Conservation (phyloP, 805 yeast genomes). For the Wilhelminamyces savonicus region DNA sequence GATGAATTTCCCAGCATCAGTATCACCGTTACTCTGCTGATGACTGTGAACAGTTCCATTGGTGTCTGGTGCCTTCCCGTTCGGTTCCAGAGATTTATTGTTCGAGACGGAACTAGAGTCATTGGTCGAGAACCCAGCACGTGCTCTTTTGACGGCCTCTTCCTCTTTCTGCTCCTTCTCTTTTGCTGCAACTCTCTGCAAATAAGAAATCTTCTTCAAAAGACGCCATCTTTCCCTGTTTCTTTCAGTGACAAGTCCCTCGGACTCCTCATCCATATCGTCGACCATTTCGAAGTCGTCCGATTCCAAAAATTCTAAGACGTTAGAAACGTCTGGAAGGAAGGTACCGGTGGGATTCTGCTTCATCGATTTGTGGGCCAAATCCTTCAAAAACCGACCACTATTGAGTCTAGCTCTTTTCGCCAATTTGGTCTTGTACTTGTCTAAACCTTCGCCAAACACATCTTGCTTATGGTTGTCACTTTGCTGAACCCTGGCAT, state of each 20-base stretch:
- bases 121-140: constrained; percentile 21
- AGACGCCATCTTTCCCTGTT: constrained; percentile 63
- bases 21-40: too few species aligned
- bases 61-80: too few species aligned
- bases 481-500: constrained; percentile 70
- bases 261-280: constrained; percentile 32
- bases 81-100: too few species aligned
- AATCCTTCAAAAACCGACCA: constrained; percentile 46
- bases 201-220: constrained; percentile 62
- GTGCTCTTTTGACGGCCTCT: constrained; percentile 29
- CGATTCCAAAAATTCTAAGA: constrained; percentile 47
- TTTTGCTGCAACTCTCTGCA: constrained; percentile 60
- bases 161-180: constrained; percentile 33
- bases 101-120: too few species aligned
- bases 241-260: constrained; percentile 30
- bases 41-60: too few species aligned
- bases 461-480: constrained; percentile 66
- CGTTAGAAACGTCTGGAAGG: constrained; percentile 54
- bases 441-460: constrained; percentile 69
- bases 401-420: constrained; percentile 48
- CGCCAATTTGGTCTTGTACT: constrained; percentile 42
- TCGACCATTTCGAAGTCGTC: constrained; percentile 33
- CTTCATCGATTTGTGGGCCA: constrained; percentile 46
- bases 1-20: too few species aligned
- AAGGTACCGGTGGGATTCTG: constrained; percentile 26